Percentiles rank a stretch among this genome's conserved stretches.
Evolutionary conservation across 1,139 yeast genomes (phyloP).

Genomic region (Scheffersomyces illinoinensis): DNA sequence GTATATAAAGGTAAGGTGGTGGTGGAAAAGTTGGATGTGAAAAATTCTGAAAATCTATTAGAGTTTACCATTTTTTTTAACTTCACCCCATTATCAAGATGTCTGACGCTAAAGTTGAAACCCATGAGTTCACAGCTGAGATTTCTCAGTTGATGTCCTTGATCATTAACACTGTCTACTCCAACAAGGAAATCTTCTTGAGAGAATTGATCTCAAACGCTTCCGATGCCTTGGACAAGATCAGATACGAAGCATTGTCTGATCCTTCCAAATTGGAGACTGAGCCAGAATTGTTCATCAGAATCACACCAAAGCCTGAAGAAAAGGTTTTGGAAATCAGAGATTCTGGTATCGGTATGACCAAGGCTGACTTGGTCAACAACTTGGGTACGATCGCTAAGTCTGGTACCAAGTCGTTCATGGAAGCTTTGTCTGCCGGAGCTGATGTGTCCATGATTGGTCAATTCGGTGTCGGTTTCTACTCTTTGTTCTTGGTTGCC

Average conservation of each 20-base stretch:
- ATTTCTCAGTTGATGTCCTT: conserved; percentile 99
- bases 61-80: conserved; percentile 1
- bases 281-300: conserved; percentile 95
- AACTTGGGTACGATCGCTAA: conserved; percentile 99
- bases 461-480: conserved; percentile 99
- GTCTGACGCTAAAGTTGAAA: conserved; percentile 68
- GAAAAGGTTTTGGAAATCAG: conserved; percentile 93
- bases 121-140: conserved; percentile 99
- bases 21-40: background rate
- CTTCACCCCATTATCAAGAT: conserved; percentile 23
- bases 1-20: conserved; percentile 6
- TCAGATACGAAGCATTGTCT: conserved; percentile 93
- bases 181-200: conserved; percentile 98
- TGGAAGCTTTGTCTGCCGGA: conserved; percentile 99
- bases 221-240: conserved; percentile 94
- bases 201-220: conserved; percentile 99
- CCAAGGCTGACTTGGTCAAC: conserved; percentile 98
- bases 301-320: conserved; percentile 96
- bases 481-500: conserved; percentile 98
- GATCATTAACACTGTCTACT: conserved; percentile 99
- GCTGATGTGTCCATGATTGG: conserved; percentile 99
- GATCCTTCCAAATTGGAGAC: conserved; percentile 91
- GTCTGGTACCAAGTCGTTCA: conserved; percentile 98
- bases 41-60: conserved; percentile 3
- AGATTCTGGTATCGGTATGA: conserved; percentile 99